Base-by-base conservation (phyloP, 164 flowering plant genomes). In the Aristolochia contorta region DNA sequence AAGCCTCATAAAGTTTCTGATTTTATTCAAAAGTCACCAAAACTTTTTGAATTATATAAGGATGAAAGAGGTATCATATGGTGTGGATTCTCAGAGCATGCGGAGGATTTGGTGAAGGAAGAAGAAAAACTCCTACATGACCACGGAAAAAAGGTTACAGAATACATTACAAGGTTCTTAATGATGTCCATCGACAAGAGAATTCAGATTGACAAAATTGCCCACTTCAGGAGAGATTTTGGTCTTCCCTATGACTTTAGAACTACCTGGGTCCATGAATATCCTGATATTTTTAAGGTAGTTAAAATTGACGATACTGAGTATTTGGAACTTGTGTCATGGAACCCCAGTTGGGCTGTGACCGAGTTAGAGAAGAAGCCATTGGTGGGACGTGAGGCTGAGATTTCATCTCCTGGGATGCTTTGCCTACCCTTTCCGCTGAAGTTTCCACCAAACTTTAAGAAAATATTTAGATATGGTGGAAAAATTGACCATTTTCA, bases 311-410 rank as follows among this genome's bases (percentile, higher is more conserved):
- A 82, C 69, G 90, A 74, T 45, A 56, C 67, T 20, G 85, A 87
- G 68, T 83, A 68, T 55, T 79, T 92, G 70, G 86, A 92, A 75
- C 93, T 92, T 63, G 82, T 82, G 15, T 62, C 76, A 24, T 89
- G 98, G 97, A 84, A 81, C 59, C 84, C 95, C 7, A 68, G 62
- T 59, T 89, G 91, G 98, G 96, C 98, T n/a, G 68, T 89, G 23
- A 89, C 96, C 1, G 96, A 89, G 69, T 75, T 89, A 64, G 96
- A 92, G 82, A 89, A 83, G 77, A 82, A 75, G 67, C 71, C 60
- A 18, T 63, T 56, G 12, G 80, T 74, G 48, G 24, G 69, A 16
- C 63, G 9, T 18, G 84, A 71, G n/a, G 58, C 51, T 5, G 53
- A 59, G 25, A 63, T 49, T 18, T 67, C 75, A 60, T 56, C 70